Base-by-base conservation (phyloP, 2,329 filamentous ascomycete genomes). In the Pyrenochaeta sp. region DNA sequence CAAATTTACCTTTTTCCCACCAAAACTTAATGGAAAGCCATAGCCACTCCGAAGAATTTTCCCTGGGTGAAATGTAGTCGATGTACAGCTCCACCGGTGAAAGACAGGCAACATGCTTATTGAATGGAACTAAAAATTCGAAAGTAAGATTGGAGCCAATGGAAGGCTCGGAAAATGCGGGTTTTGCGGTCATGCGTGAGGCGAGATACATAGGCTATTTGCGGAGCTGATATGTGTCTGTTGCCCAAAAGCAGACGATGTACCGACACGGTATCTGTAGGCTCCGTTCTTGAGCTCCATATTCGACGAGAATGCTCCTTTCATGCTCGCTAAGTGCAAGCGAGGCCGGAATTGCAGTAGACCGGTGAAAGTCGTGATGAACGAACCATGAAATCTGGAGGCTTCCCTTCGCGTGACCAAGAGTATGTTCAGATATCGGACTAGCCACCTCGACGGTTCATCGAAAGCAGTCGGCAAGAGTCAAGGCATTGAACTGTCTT, bases 141-240 rank as follows among this genome's bases (percentile, higher is more conserved):
- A 36, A 52, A 58, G 54, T 52, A 51, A 54, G 50, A 45, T 50
- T 39, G 12, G 19, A 52, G 44, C 58, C 58, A 63, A 63, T 58
- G 30, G 49, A 34, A 15, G n/a, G 24, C 42, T 39, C 28, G 37
- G 13, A 32, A 49, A 47, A 56, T 45, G 42, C 54, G n/a, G 40
- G 42, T 50, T 57, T 57, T 58, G 13, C n/a, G 45, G 37, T 56
- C 45, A 46, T 47, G 44, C 43, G 51, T 44, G 58, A 51, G 61
- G 58, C 52, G 58, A 54, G 42, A 42, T 49, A 62, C 50, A 61
- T 51, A 54, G 58, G 32, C 61, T 63, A 63, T 58, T 56, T 61
- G 58, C 45, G 49, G 50, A 59, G 52, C 58, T 63, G 54, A 61
- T 63, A 63, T 61, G 57, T 50, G 54, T 44, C 50, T 54, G 40